phyloP scores from a whole-genome alignment of 441 rosid species.

The Macaranga tanarius region DNA sequence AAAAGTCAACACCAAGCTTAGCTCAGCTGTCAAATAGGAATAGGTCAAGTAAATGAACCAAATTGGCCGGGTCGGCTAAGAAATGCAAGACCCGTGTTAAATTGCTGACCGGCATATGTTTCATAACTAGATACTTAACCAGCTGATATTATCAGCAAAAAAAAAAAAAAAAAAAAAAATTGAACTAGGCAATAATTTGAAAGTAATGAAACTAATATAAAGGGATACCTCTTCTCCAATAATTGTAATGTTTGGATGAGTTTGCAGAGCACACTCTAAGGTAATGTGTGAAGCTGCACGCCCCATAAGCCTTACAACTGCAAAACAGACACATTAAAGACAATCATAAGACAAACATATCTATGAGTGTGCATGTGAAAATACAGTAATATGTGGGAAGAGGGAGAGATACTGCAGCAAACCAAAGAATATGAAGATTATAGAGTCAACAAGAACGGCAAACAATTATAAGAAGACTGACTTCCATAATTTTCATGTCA shows the following conservation, averaged over 20 bases:
- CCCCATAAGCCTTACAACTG: slow-evolving; percentile 99
- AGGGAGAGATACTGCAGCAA: background rate
- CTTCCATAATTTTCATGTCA: slow-evolving; percentile 10
- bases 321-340: slow-evolving; percentile 17
- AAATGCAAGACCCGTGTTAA: background rate
- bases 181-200: background rate
- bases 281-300: slow-evolving; percentile 99
- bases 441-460: background rate
- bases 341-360: background rate
- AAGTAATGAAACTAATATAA: slow-evolving; percentile 8
- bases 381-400: background rate
- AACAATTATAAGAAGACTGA: background rate
- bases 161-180: background rate
- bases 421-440: background rate
- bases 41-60: background rate
- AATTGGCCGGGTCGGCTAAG: background rate
- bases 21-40: background rate
- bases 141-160: background rate
- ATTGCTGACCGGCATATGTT: background rate
- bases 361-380: background rate
- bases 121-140: background rate
- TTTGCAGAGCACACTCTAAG: slow-evolving; percentile 96
- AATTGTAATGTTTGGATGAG: slow-evolving; percentile 92
- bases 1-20: background rate
- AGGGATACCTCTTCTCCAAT: slow-evolving; percentile 93